These are phyloP conservation scores for Coniochaeta prunicola DNA, from an alignment of 2,329 filamentous ascomycete genomes.

Conservation along the genomic window DNA sequence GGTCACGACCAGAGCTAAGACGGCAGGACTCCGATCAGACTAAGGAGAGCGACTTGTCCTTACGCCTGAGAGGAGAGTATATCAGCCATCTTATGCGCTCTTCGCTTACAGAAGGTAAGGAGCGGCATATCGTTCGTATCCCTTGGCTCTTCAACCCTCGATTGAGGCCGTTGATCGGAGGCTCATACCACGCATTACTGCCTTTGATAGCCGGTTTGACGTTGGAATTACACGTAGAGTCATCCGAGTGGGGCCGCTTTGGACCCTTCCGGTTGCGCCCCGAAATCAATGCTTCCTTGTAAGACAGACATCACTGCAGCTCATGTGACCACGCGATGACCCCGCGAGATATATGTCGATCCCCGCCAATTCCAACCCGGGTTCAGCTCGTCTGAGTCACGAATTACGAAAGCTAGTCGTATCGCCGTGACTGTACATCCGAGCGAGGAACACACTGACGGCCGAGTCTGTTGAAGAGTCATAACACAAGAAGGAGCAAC, in stretches of 20 bases:
- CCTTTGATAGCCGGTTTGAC: background rate
- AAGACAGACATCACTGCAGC: background rate
- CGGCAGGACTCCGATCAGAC: too few relatives aligned
- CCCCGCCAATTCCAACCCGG: background rate
- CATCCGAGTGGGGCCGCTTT: background rate
- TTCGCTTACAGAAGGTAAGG: background rate
- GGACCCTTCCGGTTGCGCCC: background rate
- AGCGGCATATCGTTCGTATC: background rate
- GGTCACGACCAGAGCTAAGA: too few relatives aligned
- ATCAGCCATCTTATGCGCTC: background rate
- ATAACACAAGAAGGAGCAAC: too few relatives aligned
- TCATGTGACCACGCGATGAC: constrained; percentile 1
- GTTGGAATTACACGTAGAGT: background rate
- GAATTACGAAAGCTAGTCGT: background rate
- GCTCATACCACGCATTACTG: background rate
- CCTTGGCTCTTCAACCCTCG: background rate
- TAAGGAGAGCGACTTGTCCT: too few relatives aligned
- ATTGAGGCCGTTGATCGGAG: background rate
- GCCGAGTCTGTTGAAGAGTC: background rate
- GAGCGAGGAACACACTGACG: background rate
- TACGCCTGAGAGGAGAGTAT: too few relatives aligned
- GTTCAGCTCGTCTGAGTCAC: background rate
- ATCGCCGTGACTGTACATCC: background rate
- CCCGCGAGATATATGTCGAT: background rate
- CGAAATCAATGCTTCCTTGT: background rate